A percentile compares a stretch with the other conserved stretches of the same genome.
Conservation (phyloP, 495 filamentous ascomycete genomes). For the Hypomontagnella submonticulosa region DNA sequence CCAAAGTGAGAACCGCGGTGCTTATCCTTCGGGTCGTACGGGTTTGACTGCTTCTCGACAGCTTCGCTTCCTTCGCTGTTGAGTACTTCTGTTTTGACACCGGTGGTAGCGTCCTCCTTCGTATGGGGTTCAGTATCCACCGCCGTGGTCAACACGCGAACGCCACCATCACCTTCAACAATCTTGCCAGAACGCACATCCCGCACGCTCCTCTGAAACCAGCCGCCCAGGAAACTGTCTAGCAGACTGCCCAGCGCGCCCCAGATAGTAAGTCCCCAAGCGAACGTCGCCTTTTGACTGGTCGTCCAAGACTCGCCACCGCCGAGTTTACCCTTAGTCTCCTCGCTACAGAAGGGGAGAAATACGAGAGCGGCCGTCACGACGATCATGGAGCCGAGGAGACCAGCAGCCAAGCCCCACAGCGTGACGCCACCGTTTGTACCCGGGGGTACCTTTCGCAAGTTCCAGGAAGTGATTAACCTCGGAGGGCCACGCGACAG, state of each 20-base stretch:
- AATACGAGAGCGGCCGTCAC: conserved; percentile 71
- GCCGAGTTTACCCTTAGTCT: conserved; percentile 47
- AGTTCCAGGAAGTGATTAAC: conserved; percentile 83
- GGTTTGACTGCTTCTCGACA: conserved; percentile 50
- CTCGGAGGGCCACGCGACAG: conserved; percentile 78
- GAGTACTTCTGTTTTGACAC: conserved; percentile 52
- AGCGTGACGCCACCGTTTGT: conserved; percentile 93
- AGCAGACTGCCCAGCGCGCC: conserved; percentile 82
- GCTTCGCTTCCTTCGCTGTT: conserved; percentile 48
- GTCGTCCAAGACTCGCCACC: conserved; percentile 57
- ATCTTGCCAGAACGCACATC: conserved; percentile 86
- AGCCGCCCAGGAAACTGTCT: conserved; percentile 86
- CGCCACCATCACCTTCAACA: conserved; percentile 86
- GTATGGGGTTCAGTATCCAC: conserved; percentile 30
- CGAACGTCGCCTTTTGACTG: conserved; percentile 63
- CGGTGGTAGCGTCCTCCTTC: conserved; percentile 45
- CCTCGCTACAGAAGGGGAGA: conserved; percentile 72
- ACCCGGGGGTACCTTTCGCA: conserved; percentile 82
- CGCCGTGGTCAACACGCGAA: conserved; percentile 70
- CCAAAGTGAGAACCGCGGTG: conserved; percentile 61
- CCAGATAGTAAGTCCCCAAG: conserved; percentile 72
- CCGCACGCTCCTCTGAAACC: conserved; percentile 87
- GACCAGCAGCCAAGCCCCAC: conserved; percentile 76
- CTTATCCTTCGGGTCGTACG: conserved; percentile 56
- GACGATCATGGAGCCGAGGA: conserved; percentile 78